Percentiles rank a stretch among this genome's conserved stretches.
phyloP scores from a whole-genome alignment of 2,329 filamentous ascomycete genomes.

The Cladosporium sp. region DNA sequence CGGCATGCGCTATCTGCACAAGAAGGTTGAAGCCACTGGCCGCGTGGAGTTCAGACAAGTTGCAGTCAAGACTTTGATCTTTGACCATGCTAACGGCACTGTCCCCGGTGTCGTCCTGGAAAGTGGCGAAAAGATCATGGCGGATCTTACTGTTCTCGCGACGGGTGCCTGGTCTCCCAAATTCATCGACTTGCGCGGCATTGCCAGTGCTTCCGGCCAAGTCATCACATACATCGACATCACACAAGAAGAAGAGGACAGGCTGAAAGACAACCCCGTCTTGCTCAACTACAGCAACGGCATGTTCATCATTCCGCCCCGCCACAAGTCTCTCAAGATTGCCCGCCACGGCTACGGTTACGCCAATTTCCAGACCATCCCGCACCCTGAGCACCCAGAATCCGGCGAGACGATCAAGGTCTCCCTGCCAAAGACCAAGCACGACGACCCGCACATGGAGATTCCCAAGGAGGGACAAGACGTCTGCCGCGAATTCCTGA shows the following conservation, averaged over 20 bases:
- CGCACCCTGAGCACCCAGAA: slow-evolving; percentile 45
- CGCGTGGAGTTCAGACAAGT: slow-evolving; percentile 53
- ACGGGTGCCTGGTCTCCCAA: slow-evolving; percentile 84
- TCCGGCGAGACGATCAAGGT: slow-evolving; percentile 41
- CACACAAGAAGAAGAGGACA: slow-evolving; percentile 67
- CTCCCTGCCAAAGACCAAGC: slow-evolving; percentile 53
- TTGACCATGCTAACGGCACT: slow-evolving; percentile 34
- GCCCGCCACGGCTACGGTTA: slow-evolving; percentile 54
- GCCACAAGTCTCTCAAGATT: slow-evolving; percentile 46
- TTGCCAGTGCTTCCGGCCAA: slow-evolving; percentile 79
- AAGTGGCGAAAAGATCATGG: slow-evolving; percentile 54
- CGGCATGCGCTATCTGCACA: slow-evolving; percentile 65
- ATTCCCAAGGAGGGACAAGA: slow-evolving; percentile 62
- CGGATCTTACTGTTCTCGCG: slow-evolving; percentile 76
- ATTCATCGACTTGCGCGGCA: slow-evolving; percentile 74
- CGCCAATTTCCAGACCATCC: slow-evolving; percentile 47
- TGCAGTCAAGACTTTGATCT: slow-evolving; percentile 49
- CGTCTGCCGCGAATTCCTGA: slow-evolving; percentile 62
- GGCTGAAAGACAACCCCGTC: slow-evolving; percentile 67
- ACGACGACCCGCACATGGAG: slow-evolving; percentile 39
- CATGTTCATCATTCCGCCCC: slow-evolving; percentile 73
- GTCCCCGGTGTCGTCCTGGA: slow-evolving; percentile 62
- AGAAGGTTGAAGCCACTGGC: slow-evolving; percentile 51
- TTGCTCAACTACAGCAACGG: slow-evolving; percentile 70
- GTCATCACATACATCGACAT: slow-evolving; percentile 75